Conservation (phyloP, 2,329 filamentous ascomycete genomes). For the Alternaria panax region DNA sequence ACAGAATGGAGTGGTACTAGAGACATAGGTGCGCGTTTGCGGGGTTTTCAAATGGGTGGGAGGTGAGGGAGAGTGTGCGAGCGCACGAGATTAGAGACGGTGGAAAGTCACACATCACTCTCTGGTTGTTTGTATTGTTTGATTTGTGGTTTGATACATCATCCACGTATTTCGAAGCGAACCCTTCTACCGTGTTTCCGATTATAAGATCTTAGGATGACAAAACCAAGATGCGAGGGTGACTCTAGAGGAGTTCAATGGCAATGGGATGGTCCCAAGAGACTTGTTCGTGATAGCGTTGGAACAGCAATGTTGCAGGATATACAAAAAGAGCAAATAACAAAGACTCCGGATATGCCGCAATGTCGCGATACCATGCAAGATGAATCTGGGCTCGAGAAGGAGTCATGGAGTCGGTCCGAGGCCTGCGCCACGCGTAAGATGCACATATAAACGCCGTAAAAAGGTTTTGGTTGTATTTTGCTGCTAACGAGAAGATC, state of each 20-base stretch:
- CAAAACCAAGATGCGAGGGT: conserved; percentile 2
- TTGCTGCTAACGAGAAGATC: conserved; percentile 27
- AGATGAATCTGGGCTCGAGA: neutral
- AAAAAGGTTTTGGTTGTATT: conserved; percentile 6
- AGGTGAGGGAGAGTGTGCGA: no score
- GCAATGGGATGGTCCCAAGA: neutral
- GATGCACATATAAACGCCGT: conserved; percentile 11
- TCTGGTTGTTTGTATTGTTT: neutral
- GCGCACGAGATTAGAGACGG: no score
- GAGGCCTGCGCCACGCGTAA: neutral
- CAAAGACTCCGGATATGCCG: conserved; percentile 11
- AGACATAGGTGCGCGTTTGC: no score
- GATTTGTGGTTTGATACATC: neutral
- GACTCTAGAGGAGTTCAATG: neutral
- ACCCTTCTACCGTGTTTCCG: neutral
- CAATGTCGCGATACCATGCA: conserved; percentile 11
- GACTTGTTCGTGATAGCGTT: conserved; percentile 2
- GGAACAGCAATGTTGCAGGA: neutral
- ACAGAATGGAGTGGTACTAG: no score
- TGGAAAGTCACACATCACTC: no score
- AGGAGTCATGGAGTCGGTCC: conserved; percentile 7
- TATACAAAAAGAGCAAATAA: conserved; percentile 7
- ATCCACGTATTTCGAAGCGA: neutral
- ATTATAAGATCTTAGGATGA: conserved; percentile 12
- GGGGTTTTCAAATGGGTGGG: no score